Base-by-base conservation (phyloP, 106 monocot species). In the Phalaenopsis equestris region DNA sequence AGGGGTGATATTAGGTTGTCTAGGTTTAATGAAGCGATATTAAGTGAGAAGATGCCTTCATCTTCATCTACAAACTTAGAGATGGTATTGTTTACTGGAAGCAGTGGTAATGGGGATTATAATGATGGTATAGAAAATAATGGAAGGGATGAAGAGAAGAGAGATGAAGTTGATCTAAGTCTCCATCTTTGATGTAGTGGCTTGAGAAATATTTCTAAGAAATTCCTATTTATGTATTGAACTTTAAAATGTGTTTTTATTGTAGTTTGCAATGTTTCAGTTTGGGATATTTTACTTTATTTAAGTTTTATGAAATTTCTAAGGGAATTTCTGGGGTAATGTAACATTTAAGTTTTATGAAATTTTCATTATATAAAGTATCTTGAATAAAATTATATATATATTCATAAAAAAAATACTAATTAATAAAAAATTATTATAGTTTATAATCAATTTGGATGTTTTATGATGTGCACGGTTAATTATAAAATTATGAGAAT, bases 121-220 rank as follows among this genome's bases (percentile, higher is more conserved):
- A 52, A 12, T 14, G 52, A 52, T 52, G 12, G 52, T 12, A 52
- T 3, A 14, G 2, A 52, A 52, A 52, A 12, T 52, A 52, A 14
- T 52, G 70, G 1, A 24, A 65, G 5, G 12, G 43, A 36, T 74
- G 74, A 74, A 45, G 74, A 8, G 16, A 74, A 43, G 74, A 43
- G 74, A 39, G 74, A 74, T 42, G 74, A n/a, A 17, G 16, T 74
- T 19, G 74, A 74, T 39, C 74, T 74, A 18, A 74, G 17, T 74
- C 74, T 74, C 19, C 74, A 36, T 74, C 74, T 74, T 74, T 74
- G 74, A 74, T 21, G 36, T 14, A 15, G 72, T 39, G 21, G 7
- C 23, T 70, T 38, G 12, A 15, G 36, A 38, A 70, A 39, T 39
- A 38, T 15, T 11, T 70, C 11, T n/a, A 21, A 1, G n/a, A 61